Conservation (phyloP, 495 filamentous ascomycete genomes). For the Penicillium flavigenum region DNA sequence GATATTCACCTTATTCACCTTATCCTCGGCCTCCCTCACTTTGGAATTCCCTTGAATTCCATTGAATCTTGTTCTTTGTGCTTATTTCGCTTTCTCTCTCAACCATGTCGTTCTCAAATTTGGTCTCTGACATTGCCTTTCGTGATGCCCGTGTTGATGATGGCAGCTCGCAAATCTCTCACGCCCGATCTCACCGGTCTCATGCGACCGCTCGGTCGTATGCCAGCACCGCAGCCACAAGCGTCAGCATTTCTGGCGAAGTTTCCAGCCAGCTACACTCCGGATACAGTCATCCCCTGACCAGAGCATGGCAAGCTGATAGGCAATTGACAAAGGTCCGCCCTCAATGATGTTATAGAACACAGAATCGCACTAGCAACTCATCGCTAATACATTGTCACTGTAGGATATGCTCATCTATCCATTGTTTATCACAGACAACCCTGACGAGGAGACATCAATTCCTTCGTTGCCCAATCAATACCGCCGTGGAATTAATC, state of each 20-base stretch:
- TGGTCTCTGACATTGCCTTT: constrained; percentile 83
- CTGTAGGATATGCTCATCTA: constrained; percentile 90
- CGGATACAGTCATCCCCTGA: constrained; percentile 89
- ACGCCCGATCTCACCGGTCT: constrained; percentile 66
- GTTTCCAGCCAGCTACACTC: constrained; percentile 94
- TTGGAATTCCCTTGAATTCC: constrained; percentile 9
- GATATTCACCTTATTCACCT: constrained; percentile 21
- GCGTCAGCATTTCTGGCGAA: constrained; percentile 87
- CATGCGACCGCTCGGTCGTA: constrained; percentile 69
- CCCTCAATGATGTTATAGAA: neutral
- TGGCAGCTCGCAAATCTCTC: constrained; percentile 68
- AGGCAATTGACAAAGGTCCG: constrained; percentile 91
- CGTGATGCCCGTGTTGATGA: constrained; percentile 57
- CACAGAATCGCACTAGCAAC: neutral
- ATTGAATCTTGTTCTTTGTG: neutral
- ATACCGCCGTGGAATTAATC: constrained; percentile 82
- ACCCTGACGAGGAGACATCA: constrained; percentile 84
- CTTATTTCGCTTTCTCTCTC: neutral
- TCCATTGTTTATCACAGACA: constrained; percentile 93
- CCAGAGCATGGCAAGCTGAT: constrained; percentile 92
- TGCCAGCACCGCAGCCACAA: constrained; percentile 86
- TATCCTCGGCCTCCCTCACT: constrained; percentile 5
- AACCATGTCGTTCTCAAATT: constrained; percentile 84
- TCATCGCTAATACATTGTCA: constrained; percentile 1
- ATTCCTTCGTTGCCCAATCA: constrained; percentile 90